Evolutionary conservation across 805 yeast genomes (phyloP).

Genomic region (Candida nonsorbophila): DNA sequence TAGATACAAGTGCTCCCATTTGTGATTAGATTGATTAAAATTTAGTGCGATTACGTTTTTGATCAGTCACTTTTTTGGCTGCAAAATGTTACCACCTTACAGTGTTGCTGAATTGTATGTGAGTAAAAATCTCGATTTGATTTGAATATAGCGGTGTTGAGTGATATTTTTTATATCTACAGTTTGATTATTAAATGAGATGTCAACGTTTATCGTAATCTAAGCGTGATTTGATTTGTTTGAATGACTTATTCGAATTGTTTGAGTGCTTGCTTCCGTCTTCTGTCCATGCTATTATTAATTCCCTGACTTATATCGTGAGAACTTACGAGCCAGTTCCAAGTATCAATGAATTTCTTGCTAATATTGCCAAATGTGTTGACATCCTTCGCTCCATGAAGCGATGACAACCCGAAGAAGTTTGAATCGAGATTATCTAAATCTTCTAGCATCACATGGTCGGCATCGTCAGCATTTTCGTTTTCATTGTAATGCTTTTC

Average conservation of each 20-base stretch:
- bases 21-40: constrained; percentile 1
- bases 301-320: constrained; percentile 10
- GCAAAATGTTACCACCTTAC: too few relatives aligned
- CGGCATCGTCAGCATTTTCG: constrained; percentile 14
- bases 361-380: constrained; percentile 24
- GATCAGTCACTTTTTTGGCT: too few relatives aligned
- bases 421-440: constrained; percentile 27
- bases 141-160: too few relatives aligned
- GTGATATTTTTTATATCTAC: too few relatives aligned
- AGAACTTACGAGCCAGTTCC: constrained; percentile 18
- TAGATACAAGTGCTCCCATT: constrained; percentile 68
- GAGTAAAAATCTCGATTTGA: too few relatives aligned
- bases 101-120: too few relatives aligned
- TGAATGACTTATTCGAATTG: constrained; percentile 27
- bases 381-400: constrained; percentile 36
- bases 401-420: constrained; percentile 34
- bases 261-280: constrained; percentile 36
- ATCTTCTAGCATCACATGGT: constrained; percentile 20
- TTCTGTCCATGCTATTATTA: constrained; percentile 29
- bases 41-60: too few relatives aligned
- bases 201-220: too few relatives aligned
- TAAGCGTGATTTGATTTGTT: not conserved
- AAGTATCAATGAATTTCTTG: constrained; percentile 14
- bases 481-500: constrained; percentile 13
- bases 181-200: not conserved